phyloP scores from a whole-genome alignment of 129 eudicot genomes.

The Lonicera japonica region DNA sequence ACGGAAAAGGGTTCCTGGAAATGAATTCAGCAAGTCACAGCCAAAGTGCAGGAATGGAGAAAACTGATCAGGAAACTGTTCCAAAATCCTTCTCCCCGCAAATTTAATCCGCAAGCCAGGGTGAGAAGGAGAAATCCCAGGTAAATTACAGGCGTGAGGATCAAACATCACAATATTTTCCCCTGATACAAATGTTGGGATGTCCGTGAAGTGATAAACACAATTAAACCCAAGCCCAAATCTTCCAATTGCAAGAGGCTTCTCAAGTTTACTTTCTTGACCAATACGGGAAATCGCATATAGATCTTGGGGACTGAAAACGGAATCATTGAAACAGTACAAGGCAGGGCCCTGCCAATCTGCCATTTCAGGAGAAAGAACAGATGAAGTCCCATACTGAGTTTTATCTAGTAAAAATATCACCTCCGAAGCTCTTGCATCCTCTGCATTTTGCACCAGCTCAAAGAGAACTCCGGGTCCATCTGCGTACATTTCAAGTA shows the following conservation, averaged over 20 bases:
- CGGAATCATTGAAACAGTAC: constrained; percentile 89
- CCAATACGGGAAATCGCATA: constrained; percentile 96
- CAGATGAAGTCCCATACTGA: constrained; percentile 81
- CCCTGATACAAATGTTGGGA: constrained; percentile 94
- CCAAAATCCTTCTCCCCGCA: constrained; percentile 71
- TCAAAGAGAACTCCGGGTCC: constrained; percentile 94
- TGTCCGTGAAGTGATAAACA: constrained; percentile 94
- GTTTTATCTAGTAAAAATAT: constrained; percentile 80
- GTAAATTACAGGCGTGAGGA: constrained; percentile 94
- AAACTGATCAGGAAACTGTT: constrained; percentile 96
- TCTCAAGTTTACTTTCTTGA: constrained; percentile 95
- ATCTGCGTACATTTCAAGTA: constrained; percentile 99
- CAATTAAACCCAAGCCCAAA: constrained; percentile 95
- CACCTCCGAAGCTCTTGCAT: constrained; percentile 86
- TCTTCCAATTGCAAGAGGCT: constrained; percentile 96
- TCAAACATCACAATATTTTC: constrained; percentile 95
- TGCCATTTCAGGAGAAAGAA: constrained; percentile 98
- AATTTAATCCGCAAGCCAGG: constrained; percentile 93
- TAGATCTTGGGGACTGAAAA: constrained; percentile 87
- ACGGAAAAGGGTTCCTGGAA: constrained; percentile 96
- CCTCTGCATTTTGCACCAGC: constrained; percentile 98
- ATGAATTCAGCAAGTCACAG: constrained; percentile 78
- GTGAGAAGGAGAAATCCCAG: constrained; percentile 96
- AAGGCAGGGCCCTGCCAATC: constrained; percentile 99
- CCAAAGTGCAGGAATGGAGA: constrained; percentile 94